phyloP scores from a whole-genome alignment of 2,329 filamentous ascomycete species.

The Fusarium keratoplasticum region DNA sequence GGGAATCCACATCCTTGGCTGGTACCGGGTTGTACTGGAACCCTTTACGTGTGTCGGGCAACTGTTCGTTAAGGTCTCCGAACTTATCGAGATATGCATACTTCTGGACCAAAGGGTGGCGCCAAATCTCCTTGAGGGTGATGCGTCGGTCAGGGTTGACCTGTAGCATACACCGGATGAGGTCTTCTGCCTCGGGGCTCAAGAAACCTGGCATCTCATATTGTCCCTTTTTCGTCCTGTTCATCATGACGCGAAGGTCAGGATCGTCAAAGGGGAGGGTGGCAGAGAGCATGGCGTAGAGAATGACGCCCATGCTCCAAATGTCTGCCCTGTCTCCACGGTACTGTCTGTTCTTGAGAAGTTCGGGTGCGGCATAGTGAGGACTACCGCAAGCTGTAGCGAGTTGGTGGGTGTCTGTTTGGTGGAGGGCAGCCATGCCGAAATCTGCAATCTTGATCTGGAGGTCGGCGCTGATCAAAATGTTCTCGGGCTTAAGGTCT shows the following conservation, averaged over 20 bases:
- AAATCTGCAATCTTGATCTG: conserved; percentile 97
- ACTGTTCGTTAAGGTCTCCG: conserved; percentile 65
- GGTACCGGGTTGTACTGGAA: conserved; percentile 68
- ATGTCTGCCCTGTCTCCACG: conserved; percentile 89
- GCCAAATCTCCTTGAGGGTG: conserved; percentile 83
- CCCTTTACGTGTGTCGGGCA: conserved; percentile 70
- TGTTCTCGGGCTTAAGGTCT: conserved; percentile 97
- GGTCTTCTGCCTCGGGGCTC: conserved; percentile 76
- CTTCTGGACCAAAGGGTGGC: conserved; percentile 86
- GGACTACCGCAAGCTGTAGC: conserved; percentile 95
- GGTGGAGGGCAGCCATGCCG: conserved; percentile 93
- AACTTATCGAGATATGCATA: conserved; percentile 81
- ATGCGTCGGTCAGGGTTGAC: conserved; percentile 84
- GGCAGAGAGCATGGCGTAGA: conserved; percentile 89
- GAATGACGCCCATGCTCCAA: conserved; percentile 92
- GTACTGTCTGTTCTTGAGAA: conserved; percentile 82
- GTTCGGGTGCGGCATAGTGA: conserved; percentile 94
- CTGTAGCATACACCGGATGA: conserved; percentile 84
- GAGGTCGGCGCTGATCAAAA: conserved; percentile 80
- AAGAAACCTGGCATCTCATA: conserved; percentile 73
- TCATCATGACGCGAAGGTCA: conserved; percentile 71
- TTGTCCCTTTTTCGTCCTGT: conserved; percentile 67
- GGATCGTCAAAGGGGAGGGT: conserved; percentile 84
- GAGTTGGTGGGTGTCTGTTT: conserved; percentile 81
- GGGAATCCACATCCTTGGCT: conserved; percentile 78